A percentile compares a stretch with the other conserved stretches of the same genome.
These are phyloP conservation scores for Rhynchospora tenuis DNA, from an alignment of 176 grass and related monocot species.

Conservation along the genomic window DNA sequence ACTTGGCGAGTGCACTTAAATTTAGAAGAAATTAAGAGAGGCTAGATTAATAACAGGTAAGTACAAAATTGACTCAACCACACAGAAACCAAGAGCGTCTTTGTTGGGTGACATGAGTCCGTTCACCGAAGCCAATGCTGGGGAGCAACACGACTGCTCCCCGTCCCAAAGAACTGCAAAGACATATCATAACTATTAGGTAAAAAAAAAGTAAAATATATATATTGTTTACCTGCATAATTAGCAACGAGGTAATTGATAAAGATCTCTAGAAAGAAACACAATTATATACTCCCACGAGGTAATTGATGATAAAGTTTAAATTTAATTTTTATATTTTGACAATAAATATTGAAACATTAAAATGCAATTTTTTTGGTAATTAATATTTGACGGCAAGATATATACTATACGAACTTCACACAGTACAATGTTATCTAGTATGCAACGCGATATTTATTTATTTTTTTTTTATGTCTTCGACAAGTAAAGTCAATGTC, in stretches of 20 bases:
- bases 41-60: neutral
- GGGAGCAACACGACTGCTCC: neutral
- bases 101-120: slow-evolving; percentile 11
- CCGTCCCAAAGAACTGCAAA: slow-evolving; percentile 11
- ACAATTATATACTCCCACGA: neutral
- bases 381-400: no score
- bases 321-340: neutral
- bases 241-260: neutral
- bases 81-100: slow-evolving; percentile 11
- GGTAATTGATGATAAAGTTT: neutral
- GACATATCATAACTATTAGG: neutral
- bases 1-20: neutral
- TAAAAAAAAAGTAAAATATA: neutral
- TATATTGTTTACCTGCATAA: neutral
- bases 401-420: no score
- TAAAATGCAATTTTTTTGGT: neutral
- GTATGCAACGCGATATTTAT: no score
- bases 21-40: neutral
- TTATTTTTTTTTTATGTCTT: no score
- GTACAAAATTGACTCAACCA: neutral
- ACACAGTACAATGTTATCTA: no score
- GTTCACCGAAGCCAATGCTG: neutral
- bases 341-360: neutral
- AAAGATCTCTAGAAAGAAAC: neutral
- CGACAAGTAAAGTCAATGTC: no score